Conservation (phyloP, 2,329 filamentous ascomycete genomes). For the Nemania diffusa region DNA sequence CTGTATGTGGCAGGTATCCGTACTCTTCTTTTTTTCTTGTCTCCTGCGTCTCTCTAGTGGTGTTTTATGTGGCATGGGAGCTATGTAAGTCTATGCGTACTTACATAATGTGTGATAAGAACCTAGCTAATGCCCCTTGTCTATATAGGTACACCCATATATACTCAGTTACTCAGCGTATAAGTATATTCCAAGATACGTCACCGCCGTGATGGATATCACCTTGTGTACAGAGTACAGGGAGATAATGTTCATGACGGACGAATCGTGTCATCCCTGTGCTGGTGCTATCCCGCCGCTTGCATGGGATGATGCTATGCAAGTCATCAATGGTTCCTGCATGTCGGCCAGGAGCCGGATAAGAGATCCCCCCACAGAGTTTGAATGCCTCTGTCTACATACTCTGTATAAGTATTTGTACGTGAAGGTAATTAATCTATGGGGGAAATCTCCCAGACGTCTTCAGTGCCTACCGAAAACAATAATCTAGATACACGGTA, state of each 20-base stretch:
- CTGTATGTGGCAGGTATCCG: not conserved
- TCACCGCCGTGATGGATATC: constrained; percentile 7
- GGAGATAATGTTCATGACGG: not conserved
- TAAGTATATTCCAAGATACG: not conserved
- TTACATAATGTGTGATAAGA: not conserved
- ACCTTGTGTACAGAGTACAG: not conserved
- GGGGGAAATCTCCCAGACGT: not conserved
- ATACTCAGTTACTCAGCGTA: no score
- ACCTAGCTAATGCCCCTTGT: not conserved
- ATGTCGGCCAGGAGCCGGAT: constrained; percentile 21
- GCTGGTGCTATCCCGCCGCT: constrained; percentile 2
- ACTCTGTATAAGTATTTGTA: not conserved
- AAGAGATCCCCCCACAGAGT: not conserved
- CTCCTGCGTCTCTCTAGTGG: not conserved
- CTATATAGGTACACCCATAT: not conserved
- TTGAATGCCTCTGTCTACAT: not conserved
- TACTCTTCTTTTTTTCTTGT: not conserved
- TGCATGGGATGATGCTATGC: constrained; percentile 29
- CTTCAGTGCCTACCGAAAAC: no score
- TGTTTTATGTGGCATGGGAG: not conserved
- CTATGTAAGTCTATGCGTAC: no score
- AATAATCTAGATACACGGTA: no score
- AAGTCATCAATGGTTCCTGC: constrained; percentile 38
- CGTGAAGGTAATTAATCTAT: not conserved
- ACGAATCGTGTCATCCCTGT: constrained; percentile 7